These are phyloP conservation scores for Rhododendron mucronatum DNA, from an alignment of 148 eudicot species.

Conservation along the genomic window DNA sequence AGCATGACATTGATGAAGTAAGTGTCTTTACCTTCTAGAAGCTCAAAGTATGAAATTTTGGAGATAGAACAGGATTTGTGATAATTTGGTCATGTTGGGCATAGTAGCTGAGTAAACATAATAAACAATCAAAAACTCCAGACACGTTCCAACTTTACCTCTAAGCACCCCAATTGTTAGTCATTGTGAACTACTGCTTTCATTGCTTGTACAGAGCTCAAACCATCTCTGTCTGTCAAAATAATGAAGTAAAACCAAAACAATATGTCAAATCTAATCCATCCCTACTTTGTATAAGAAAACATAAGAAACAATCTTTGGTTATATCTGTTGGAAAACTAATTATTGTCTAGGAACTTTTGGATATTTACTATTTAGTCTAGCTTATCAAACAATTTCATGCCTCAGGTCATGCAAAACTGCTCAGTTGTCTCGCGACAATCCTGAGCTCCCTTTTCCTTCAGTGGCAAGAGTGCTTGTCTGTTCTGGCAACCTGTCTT, in stretches of 20 bases:
- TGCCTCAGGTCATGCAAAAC: constrained; percentile 70
- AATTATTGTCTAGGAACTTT: background rate
- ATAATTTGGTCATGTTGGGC: background rate
- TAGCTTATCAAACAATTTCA: background rate
- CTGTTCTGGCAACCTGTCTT: constrained; percentile 91
- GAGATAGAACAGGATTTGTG: background rate
- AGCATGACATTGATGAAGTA: constrained; percentile 90
- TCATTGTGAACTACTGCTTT: background rate
- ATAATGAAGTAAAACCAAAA: background rate
- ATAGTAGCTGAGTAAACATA: background rate
- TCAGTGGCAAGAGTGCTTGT: constrained; percentile 98
- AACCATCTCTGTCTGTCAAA: background rate
- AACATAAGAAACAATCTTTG: background rate
- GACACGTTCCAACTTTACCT: background rate
- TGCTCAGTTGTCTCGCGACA: constrained; percentile 83
- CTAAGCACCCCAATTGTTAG: background rate
- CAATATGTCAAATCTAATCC: background rate
- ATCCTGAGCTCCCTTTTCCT: constrained; percentile 95
- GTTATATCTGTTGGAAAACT: background rate
- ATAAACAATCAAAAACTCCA: background rate
- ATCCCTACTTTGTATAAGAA: background rate
- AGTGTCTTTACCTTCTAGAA: constrained; percentile 22
- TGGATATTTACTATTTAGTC: background rate
- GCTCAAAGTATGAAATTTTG: background rate
- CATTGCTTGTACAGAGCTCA: background rate